Percentiles rank a stretch among this genome's conserved stretches.
phyloP scores from a whole-genome alignment of 2,329 filamentous ascomycete species.

The Trichophyton schoenleinii region DNA sequence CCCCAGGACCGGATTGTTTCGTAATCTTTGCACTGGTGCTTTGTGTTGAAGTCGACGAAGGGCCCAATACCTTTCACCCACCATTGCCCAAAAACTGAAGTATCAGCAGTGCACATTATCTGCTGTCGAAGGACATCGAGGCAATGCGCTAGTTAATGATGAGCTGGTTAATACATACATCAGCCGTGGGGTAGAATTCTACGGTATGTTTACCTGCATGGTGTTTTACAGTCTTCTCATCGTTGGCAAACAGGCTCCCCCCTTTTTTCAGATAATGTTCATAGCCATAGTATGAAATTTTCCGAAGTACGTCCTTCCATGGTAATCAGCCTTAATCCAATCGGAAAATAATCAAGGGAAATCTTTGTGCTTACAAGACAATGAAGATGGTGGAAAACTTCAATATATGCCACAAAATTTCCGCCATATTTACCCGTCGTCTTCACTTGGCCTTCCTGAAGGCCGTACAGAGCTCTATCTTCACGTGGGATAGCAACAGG shows the following conservation, averaged over 20 bases:
- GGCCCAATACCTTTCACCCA: slow-evolving; percentile 7
- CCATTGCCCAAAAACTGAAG: slow-evolving; percentile 9
- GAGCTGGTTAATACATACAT: too few species aligned
- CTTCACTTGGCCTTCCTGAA: slow-evolving; percentile 45
- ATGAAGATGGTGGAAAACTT: slow-evolving; percentile 17
- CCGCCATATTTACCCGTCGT: slow-evolving; percentile 41
- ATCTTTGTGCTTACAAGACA: slow-evolving; percentile 14
- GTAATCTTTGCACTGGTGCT: slow-evolving; percentile 12
- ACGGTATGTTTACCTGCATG: slow-evolving; percentile 25
- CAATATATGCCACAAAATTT: slow-evolving; percentile 10
- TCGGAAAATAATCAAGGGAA: slow-evolving; percentile 13
- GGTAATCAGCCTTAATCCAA: slow-evolving; percentile 36
- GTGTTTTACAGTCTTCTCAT: slow-evolving; percentile 41
- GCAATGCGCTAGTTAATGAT: slow-evolving; percentile 10
- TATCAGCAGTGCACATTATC: slow-evolving; percentile 13
- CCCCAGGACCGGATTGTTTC: slow-evolving; percentile 10
- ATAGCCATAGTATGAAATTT: slow-evolving; percentile 19
- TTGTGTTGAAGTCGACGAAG: slow-evolving; percentile 33
- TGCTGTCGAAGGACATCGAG: slow-evolving; percentile 13
- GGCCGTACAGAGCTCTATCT: slow-evolving; percentile 40
- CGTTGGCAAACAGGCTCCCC: slow-evolving; percentile 44
- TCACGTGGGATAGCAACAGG: slow-evolving; percentile 39
- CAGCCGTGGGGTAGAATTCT: too few species aligned
- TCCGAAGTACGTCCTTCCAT: slow-evolving; percentile 12
- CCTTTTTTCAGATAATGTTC: slow-evolving; percentile 23